Evolutionary conservation across 139 green algal genomes (phyloP), one percentile per base, ranked within the genome.

Genomic region (Volvox africanus): DNA sequence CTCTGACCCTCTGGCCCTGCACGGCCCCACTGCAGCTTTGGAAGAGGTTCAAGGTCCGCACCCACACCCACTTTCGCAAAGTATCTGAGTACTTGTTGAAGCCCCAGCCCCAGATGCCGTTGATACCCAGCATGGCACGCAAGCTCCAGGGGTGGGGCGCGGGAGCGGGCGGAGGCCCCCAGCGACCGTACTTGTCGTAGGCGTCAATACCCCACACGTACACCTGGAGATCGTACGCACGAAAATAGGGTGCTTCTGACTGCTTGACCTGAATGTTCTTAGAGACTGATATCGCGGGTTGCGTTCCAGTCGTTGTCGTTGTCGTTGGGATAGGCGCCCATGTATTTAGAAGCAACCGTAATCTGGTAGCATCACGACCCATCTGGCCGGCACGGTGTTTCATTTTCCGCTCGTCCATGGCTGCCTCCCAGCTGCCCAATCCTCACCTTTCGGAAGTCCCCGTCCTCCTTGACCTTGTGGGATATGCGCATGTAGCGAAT

Each of bases 41-140:
- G n/a, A n/a, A n/a, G n/a, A n/a, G n/a, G n/a, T n/a, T n/a, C n/a
- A 9, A 5, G 44, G 44, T 73, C 11, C 65, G 2, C 65, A 73
- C 11, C 35, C 16, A 24, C 37, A 73, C 81, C 75, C 55, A 78
- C 89, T 61, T 76, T 3, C 11, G 13, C 28, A 80, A 26, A 0
- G 19, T 80, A 21, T 86, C 30, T 0, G 80, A 87, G 76, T 78
- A 92, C 75, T 79, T 24, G 24, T 93, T 71, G 85, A 75, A 84
- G 85, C 91, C 91, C 91, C 91, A 93, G 22, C 91, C 91, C 91
- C 91, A 93, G 67, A 93, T 91, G 79, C 91, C 91, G 68, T 93
- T 93, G 75, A 93, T 17, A 1, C 91, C 91, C 85, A 93, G 3
- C 50, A 93, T 37, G 44, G 81, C 44, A 17, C 86, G 55, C 30